A percentile compares a stretch with the other conserved stretches of the same genome.
Evolutionary conservation across 1,284 basidiomycete species (phyloP).

Genomic region (Leccinum brunneo-olivaceum): DNA sequence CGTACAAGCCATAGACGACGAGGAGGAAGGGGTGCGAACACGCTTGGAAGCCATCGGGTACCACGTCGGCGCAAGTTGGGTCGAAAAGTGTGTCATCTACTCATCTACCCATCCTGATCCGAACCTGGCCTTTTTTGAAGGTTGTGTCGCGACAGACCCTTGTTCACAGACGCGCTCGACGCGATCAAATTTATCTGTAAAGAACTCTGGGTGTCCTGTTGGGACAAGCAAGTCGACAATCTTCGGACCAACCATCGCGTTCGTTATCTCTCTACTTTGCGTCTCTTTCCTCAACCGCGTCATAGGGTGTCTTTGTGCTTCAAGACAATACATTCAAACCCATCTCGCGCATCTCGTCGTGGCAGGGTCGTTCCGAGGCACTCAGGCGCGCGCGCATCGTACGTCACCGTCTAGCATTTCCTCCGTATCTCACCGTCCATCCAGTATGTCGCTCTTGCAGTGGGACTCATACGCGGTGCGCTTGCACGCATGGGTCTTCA

Average conservation of each 20-base stretch:
- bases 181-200: conserved; percentile 95
- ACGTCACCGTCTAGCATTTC: conserved; percentile 22
- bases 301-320: conserved; percentile 88
- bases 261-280: conserved; percentile 15
- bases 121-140: conserved; percentile 34
- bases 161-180: conserved; percentile 81
- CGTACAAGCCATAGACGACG: conserved; percentile 43
- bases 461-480: conserved; percentile 79
- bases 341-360: conserved; percentile 71
- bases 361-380: conserved; percentile 69
- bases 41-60: conserved; percentile 79
- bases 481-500: conserved; percentile 72
- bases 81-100: conserved; percentile 60
- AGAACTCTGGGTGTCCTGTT: conserved; percentile 83
- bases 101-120: neutral
- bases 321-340: conserved; percentile 90
- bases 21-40: conserved; percentile 63
- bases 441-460: conserved; percentile 74
- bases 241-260: conserved; percentile 91
- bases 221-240: conserved; percentile 95
- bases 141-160: conserved; percentile 65
- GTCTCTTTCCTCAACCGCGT: neutral
- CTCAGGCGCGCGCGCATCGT: conserved; percentile 69
- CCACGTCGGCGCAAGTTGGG: conserved; percentile 82
- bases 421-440: neutral